Percentiles rank a stretch among this genome's conserved stretches.
phyloP scores from a whole-genome alignment of 2,329 filamentous ascomycete genomes.

The Fonsecaea erecta region DNA sequence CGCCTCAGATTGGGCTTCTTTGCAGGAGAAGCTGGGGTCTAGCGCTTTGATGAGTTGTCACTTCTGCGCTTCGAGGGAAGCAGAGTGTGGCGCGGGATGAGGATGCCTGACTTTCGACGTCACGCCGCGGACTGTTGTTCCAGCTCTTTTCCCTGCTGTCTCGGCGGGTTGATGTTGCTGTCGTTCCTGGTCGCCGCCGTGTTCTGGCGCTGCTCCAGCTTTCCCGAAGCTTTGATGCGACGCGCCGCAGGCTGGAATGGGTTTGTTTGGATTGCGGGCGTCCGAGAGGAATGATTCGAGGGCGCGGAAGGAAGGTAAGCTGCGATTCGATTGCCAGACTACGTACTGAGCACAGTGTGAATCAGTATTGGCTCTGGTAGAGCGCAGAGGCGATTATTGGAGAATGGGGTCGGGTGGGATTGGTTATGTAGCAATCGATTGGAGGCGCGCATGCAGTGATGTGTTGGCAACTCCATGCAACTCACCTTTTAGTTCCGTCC shows the following conservation, averaged over 20 bases:
- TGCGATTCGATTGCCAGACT: conserved; percentile 36
- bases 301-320: conserved; percentile 28
- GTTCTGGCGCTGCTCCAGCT: conserved; percentile 16
- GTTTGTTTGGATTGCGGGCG: conserved; percentile 29
- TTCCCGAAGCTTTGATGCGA: conserved; percentile 32
- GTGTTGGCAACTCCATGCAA: conserved; percentile 37
- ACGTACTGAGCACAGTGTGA: conserved; percentile 27
- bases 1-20: conserved; percentile 49
- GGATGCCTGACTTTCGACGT: conserved; percentile 26
- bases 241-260: conserved; percentile 25
- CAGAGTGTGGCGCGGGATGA: conserved; percentile 30
- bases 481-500: conserved; percentile 36
- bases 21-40: conserved; percentile 48
- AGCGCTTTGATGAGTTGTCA: conserved; percentile 51
- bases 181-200: conserved; percentile 17
- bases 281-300: conserved; percentile 32
- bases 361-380: conserved; percentile 36
- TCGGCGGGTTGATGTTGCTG: conserved; percentile 1
- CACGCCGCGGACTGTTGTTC: conserved; percentile 13
- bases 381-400: conserved; percentile 34
- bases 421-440: conserved; percentile 34
- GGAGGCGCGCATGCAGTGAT: conserved; percentile 36
- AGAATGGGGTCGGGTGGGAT: conserved; percentile 30
- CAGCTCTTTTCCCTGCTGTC: conserved; percentile 20
- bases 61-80: conserved; percentile 16